A percentile compares a stretch with the other conserved stretches of the same genome.
Conservation (phyloP, 2,329 filamentous ascomycete genomes). For the Hypomyces rosellus region DNA sequence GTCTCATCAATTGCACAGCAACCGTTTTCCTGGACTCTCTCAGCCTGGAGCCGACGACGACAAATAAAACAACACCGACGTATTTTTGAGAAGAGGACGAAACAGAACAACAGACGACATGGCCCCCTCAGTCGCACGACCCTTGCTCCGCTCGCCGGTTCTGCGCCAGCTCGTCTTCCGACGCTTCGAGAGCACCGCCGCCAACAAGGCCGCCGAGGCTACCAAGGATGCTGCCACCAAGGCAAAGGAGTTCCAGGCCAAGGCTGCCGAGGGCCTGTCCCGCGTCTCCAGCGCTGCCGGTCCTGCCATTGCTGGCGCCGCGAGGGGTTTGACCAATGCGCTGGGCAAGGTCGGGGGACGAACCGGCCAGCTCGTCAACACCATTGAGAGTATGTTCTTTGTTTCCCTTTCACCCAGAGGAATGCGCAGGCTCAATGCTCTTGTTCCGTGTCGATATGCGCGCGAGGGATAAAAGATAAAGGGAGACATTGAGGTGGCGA, state of each 20-base stretch:
- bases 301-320: constrained; percentile 67
- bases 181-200: constrained; percentile 55
- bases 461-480: too few relatives aligned
- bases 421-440: neutral
- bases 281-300: constrained; percentile 75
- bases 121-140: constrained; percentile 35
- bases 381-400: constrained; percentile 72
- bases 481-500: constrained; percentile 1
- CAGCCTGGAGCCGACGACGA: neutral
- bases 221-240: constrained; percentile 34
- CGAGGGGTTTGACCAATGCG: constrained; percentile 58
- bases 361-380: constrained; percentile 69
- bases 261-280: constrained; percentile 77
- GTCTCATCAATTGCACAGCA: constrained; percentile 31
- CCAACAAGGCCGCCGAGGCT: constrained; percentile 30
- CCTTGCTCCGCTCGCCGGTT: constrained; percentile 40
- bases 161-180: constrained; percentile 41
- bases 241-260: constrained; percentile 45
- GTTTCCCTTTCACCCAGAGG: neutral
- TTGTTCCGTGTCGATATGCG: neutral
- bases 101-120: constrained; percentile 14
- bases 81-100: neutral
- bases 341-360: constrained; percentile 75
- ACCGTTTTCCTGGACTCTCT: constrained; percentile 12
- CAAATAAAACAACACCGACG: neutral